Evolutionary conservation across 2,329 filamentous ascomycete species (phyloP).

Genomic region (Monosporascus sp.): DNA sequence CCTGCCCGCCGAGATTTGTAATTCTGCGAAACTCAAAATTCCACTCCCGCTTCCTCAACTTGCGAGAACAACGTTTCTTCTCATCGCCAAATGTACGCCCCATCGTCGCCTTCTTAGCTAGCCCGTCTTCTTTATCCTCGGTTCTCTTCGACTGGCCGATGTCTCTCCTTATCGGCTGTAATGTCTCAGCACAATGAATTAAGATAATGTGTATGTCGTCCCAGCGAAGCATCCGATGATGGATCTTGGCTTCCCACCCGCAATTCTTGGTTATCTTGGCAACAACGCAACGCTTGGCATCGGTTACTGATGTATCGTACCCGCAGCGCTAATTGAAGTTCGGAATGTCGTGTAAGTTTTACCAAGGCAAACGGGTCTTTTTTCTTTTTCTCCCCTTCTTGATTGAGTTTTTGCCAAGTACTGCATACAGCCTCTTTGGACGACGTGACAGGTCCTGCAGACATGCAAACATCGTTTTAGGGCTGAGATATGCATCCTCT

Average conservation of each 20-base stretch:
- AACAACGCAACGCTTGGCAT: neutral
- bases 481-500: too few relatives aligned
- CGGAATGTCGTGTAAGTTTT: constrained; percentile 45
- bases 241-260: neutral
- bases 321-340: constrained; percentile 43
- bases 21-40: neutral
- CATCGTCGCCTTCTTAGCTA: neutral
- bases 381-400: too few relatives aligned
- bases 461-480: too few relatives aligned
- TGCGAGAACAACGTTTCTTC: neutral
- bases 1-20: neutral
- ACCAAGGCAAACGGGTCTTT: neutral
- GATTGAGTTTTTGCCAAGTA: neutral
- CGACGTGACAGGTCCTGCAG: too few relatives aligned
- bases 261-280: constrained; percentile 8
- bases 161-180: neutral
- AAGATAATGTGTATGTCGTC: constrained; percentile 4
- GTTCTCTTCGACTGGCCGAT: neutral
- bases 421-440: too few relatives aligned
- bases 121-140: neutral
- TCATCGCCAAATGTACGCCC: neutral
- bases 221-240: neutral
- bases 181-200: constrained; percentile 1
- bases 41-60: neutral
- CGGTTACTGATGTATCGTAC: constrained; percentile 23